Percentiles rank a stretch among this genome's conserved stretches.
Evolutionary conservation across 495 filamentous ascomycete genomes (phyloP).

Genomic region (Sphaerosporella brunnea): DNA sequence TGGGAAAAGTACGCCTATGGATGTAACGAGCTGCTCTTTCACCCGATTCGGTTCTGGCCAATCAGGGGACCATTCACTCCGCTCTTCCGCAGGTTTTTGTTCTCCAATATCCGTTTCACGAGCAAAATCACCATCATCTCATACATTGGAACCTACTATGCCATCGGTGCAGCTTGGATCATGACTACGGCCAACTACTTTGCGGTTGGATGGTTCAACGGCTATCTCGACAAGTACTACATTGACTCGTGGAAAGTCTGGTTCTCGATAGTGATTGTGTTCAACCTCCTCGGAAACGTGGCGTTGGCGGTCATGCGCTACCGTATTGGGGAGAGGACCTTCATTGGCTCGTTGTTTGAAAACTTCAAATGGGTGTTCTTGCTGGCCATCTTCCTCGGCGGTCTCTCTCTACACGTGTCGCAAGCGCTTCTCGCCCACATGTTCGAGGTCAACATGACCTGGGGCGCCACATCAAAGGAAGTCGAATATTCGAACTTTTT

Average conservation of each 20-base stretch:
- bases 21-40: slow-evolving; percentile 69
- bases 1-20: slow-evolving; percentile 83
- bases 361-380: slow-evolving; percentile 59
- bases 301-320: slow-evolving; percentile 50
- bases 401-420: slow-evolving; percentile 49
- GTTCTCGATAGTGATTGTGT: slow-evolving; percentile 55
- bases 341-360: slow-evolving; percentile 41
- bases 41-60: slow-evolving; percentile 48
- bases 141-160: slow-evolving; percentile 79
- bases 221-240: slow-evolving; percentile 57
- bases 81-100: slow-evolving; percentile 52
- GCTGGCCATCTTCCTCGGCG: slow-evolving; percentile 51
- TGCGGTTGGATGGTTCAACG: slow-evolving; percentile 57
- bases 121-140: slow-evolving; percentile 67
- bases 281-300: slow-evolving; percentile 50
- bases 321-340: slow-evolving; percentile 40
- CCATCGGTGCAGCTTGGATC: slow-evolving; percentile 62
- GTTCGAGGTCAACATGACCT: slow-evolving; percentile 57
- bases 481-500: slow-evolving; percentile 39
- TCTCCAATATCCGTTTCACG: slow-evolving; percentile 55
- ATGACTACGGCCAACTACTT: slow-evolving; percentile 65
- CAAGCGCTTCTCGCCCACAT: slow-evolving; percentile 52
- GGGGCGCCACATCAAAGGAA: slow-evolving; percentile 55
- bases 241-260: slow-evolving; percentile 60
- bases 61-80: slow-evolving; percentile 53